Evolutionary conservation across 192 early-diverging fungal genomes (phyloP), one percentile per base, ranked within the genome.

Genomic region (Radiomyces spectabilis): DNA sequence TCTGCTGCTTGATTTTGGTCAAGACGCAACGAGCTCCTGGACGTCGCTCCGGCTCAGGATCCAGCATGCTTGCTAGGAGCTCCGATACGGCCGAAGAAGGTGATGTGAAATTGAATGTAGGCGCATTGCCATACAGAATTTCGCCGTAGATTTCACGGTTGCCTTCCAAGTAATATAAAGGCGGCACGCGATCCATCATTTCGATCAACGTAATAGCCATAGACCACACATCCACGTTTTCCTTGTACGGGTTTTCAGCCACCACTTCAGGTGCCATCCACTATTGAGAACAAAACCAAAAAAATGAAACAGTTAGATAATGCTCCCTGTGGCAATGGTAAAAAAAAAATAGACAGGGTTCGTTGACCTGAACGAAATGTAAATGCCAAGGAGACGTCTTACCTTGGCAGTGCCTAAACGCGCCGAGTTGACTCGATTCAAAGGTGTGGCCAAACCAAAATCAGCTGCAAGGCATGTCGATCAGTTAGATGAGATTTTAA

Each of bases 201-300:
- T 73, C 71, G 29, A 73, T 73, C 25, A 63, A 55, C 1, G 62
- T 65, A 35, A 75, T 72, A 5, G 55, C 73, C 29, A 72, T 41
- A 8, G 73, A 75, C 73, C 73, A 75, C 10, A 75, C 48, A 57
- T 75, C 73, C 4, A 72, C 66, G 51, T 72, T 75, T 31, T 73
- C 66, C 35, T 67, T 67, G 43, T 75, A 75, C 27, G 55, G 13
- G 22, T 48, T 52, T 29, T 67, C 61, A 24, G 34, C 41, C 13
- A 75, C 59, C 12, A 75, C 65, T 57, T 75, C 73, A 13, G 73
- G 73, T 12, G 73, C 71, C 73, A 75, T 75, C 64, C 64, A 66
- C 53, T 60, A 44, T n/a, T n/a, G n/a, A n/a, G n/a, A n/a, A n/a
- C n/a, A n/a, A n/a, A n/a, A n/a, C n/a, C n/a, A 40, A 15, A 34